A percentile compares a stretch with the other conserved stretches of the same genome.
Evolutionary conservation across 2,329 filamentous ascomycete species (phyloP).

Genomic region (Xylaria multiplex): DNA sequence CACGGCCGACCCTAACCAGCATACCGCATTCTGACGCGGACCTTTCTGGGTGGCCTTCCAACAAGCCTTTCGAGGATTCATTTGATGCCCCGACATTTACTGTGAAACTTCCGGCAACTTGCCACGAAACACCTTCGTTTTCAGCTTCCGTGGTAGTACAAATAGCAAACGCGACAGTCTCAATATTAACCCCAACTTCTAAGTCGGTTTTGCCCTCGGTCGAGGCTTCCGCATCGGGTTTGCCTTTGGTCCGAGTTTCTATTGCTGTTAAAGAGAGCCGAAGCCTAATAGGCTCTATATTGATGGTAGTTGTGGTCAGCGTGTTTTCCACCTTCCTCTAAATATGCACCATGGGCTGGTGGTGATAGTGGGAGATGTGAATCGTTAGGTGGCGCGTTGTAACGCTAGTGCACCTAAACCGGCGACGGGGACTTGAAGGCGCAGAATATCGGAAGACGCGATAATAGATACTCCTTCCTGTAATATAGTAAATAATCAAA

Average conservation of each 20-base stretch:
- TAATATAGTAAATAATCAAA: constrained; percentile 17
- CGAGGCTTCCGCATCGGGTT: constrained; percentile 30
- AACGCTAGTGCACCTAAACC: not conserved
- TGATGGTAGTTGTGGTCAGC: constrained; percentile 28
- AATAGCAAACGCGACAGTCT: constrained; percentile 31
- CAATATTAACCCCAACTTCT: not conserved
- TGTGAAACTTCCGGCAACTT: constrained; percentile 10
- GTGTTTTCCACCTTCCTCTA: constrained; percentile 35
- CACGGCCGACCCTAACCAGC: constrained; percentile 25
- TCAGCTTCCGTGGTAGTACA: constrained; percentile 17
- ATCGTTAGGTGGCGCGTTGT: not conserved
- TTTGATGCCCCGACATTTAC: not conserved
- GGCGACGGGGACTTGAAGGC: not conserved
- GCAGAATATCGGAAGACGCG: not conserved
- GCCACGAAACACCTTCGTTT: constrained; percentile 14
- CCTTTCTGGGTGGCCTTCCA: not conserved
- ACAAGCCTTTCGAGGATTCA: not conserved
- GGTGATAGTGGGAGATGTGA: not conserved
- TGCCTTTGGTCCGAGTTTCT: constrained; percentile 39
- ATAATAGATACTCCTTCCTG: constrained; percentile 1
- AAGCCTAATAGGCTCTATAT: constrained; percentile 17
- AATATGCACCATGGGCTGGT: not conserved
- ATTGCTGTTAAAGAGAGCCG: constrained; percentile 27
- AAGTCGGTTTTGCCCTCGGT: constrained; percentile 24
- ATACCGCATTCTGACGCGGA: constrained; percentile 6